Conservation (phyloP, 2,329 filamentous ascomycete genomes). For the Westerdykella aurantiaca region DNA sequence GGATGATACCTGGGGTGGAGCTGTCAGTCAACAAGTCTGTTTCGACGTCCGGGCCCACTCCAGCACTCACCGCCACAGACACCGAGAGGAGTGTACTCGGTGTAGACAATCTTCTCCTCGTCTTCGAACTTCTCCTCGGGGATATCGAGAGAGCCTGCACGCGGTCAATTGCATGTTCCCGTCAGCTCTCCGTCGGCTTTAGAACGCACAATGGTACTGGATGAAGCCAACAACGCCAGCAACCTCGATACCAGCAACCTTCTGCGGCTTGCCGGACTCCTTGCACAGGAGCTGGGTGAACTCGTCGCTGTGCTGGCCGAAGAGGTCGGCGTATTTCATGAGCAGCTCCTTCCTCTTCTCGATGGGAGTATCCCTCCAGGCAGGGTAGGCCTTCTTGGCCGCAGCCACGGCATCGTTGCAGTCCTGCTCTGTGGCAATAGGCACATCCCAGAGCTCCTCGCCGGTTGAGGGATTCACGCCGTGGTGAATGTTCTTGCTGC, state of each 20-base stretch:
- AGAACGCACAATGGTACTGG: conserved; percentile 31
- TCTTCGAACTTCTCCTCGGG: conserved; percentile 39
- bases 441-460: conserved; percentile 47
- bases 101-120: conserved; percentile 44
- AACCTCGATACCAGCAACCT: conserved; percentile 40
- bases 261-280: conserved; percentile 36
- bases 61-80: conserved; percentile 34
- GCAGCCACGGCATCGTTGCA: conserved; percentile 48
- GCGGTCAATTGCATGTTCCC: neutral
- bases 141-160: conserved; percentile 23
- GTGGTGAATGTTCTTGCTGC: conserved; percentile 40
- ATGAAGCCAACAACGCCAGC: conserved; percentile 32
- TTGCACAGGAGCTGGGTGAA: conserved; percentile 30
- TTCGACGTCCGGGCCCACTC: conserved; percentile 5
- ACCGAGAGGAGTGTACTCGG: conserved; percentile 44
- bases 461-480: conserved; percentile 49
- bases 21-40: conserved; percentile 29
- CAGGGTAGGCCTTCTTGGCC: conserved; percentile 44
- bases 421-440: conserved; percentile 45
- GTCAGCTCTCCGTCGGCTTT: conserved; percentile 18
- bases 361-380: conserved; percentile 39
- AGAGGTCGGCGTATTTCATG: conserved; percentile 21
- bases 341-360: conserved; percentile 31
- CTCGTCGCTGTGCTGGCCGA: conserved; percentile 24
- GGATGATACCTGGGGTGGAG: conserved; percentile 28